These are phyloP conservation scores for Ustilago nuda DNA, from an alignment of 1,284 basidiomycete species.

Conservation along the genomic window DNA sequence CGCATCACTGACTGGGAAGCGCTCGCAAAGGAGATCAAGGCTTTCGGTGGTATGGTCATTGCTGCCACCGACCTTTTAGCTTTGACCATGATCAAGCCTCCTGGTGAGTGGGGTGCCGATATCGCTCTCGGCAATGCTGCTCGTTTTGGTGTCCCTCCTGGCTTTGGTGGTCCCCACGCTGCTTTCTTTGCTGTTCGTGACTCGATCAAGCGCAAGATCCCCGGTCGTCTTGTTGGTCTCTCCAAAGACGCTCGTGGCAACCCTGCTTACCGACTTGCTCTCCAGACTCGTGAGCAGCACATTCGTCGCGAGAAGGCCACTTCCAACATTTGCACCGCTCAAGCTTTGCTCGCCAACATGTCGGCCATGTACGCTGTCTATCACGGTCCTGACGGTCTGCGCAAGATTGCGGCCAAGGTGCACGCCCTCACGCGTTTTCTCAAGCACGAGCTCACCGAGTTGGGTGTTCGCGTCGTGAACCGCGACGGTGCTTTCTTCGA, in stretches of 20 bases:
- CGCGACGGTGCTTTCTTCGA: conserved; percentile 82
- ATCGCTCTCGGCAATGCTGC: conserved; percentile 94
- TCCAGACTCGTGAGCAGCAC: conserved; percentile 75
- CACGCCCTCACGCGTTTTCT: conserved; percentile 88
- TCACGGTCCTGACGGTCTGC: conserved; percentile 89
- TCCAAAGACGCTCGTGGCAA: conserved; percentile 86
- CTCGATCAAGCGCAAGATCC: conserved; percentile 94
- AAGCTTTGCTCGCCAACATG: conserved; percentile 68
- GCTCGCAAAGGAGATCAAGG: conserved; percentile 80
- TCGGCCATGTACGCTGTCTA: conserved; percentile 77
- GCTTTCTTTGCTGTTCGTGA: conserved; percentile 97
- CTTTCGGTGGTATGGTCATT: conserved; percentile 81
- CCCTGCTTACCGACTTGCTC: conserved; percentile 88
- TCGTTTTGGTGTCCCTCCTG: conserved; percentile 80
- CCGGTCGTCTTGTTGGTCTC: conserved; percentile 90
- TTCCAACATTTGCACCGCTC: conserved; percentile 69
- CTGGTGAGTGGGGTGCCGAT: conserved; percentile 98
- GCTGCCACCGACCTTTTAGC: conserved; percentile 93
- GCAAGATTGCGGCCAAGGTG: conserved; percentile 87
- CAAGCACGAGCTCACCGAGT: conserved; percentile 76
- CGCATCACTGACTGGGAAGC: conserved; percentile 80
- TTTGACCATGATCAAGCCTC: conserved; percentile 90
- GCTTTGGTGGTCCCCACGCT: conserved; percentile 73
- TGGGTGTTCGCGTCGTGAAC: conserved; percentile 77
- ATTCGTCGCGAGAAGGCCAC: conserved; percentile 69